These are phyloP conservation scores for Lactarius vividus DNA, from an alignment of 768 basidiomycete genomes.

Conservation along the genomic window DNA sequence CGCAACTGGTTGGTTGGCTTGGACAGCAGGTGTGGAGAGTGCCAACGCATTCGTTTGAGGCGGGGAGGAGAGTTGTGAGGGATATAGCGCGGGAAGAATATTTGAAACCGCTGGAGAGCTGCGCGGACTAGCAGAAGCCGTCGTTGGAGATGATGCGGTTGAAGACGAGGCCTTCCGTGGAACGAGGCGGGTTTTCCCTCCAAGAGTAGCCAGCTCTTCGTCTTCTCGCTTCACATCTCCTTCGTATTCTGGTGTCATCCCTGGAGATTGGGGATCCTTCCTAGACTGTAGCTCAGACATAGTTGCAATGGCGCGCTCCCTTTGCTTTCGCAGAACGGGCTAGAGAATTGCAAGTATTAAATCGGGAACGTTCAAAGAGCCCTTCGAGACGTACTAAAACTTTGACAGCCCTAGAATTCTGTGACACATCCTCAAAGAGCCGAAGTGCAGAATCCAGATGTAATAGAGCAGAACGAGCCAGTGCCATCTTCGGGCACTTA, in stretches of 20 bases:
- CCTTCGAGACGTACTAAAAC: constrained; percentile 49
- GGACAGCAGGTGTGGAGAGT: not conserved
- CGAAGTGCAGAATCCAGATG: constrained; percentile 62
- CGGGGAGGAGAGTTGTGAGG: constrained; percentile 48
- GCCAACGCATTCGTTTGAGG: constrained; percentile 31
- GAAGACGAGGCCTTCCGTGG: constrained; percentile 44
- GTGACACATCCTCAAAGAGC: constrained; percentile 54
- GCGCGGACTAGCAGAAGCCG: constrained; percentile 36
- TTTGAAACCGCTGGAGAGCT: constrained; percentile 28
- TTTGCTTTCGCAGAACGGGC: constrained; percentile 62
- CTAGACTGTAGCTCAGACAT: constrained; percentile 38
- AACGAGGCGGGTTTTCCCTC: constrained; percentile 63
- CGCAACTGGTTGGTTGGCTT: constrained; percentile 2
- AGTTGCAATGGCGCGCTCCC: constrained; percentile 44
- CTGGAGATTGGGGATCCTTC: constrained; percentile 34
- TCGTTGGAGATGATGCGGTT: constrained; percentile 35
- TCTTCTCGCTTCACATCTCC: constrained; percentile 53
- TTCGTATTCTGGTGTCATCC: constrained; percentile 23
- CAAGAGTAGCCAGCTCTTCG: constrained; percentile 58
- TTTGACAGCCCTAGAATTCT: constrained; percentile 52
- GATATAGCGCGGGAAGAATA: constrained; percentile 35
- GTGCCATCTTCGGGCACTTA: constrained; percentile 56
- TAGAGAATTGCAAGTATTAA: constrained; percentile 29
- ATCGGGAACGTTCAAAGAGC: not conserved
- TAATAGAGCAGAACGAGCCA: constrained; percentile 64